Conservation (phyloP, 2,329 filamentous ascomycete species). For the Aureobasidium sp. region DNA sequence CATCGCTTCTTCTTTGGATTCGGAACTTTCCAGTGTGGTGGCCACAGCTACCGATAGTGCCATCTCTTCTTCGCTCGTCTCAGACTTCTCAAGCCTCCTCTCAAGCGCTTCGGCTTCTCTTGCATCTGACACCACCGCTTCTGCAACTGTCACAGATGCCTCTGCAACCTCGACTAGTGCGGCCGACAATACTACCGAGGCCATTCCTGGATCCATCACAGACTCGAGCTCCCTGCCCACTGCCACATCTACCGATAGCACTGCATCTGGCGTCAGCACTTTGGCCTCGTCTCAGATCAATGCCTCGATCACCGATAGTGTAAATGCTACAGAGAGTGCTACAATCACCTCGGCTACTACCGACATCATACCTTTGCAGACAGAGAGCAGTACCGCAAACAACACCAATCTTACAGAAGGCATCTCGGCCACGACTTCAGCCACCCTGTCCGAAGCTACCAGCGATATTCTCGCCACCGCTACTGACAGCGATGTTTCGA, state of each 20-base stretch:
- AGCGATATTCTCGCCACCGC: background rate
- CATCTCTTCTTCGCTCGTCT: conserved; percentile 21
- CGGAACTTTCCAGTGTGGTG: conserved; percentile 22
- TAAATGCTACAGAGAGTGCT: background rate
- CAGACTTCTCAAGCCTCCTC: conserved; percentile 23
- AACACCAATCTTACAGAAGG: background rate
- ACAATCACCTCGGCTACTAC: background rate
- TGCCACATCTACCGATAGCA: background rate
- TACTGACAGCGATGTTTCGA: background rate
- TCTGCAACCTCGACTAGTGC: background rate
- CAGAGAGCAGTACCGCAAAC: background rate
- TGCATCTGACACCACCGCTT: conserved; percentile 17
- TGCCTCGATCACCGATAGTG: background rate
- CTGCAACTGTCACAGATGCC: background rate
- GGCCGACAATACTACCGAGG: conserved; percentile 2
- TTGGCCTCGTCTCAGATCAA: background rate
- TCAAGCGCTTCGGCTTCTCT: conserved; percentile 24
- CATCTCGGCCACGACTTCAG: background rate
- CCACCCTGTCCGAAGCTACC: background rate
- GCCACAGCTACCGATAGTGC: conserved; percentile 23
- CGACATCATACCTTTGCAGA: background rate
- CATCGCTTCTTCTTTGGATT: conserved; percentile 22
- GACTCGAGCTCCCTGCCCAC: background rate
- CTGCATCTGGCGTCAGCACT: background rate
- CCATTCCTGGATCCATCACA: conserved; percentile 1